phyloP scores from a whole-genome alignment of 768 basidiomycete genomes.

The Termitomyces sp. region DNA sequence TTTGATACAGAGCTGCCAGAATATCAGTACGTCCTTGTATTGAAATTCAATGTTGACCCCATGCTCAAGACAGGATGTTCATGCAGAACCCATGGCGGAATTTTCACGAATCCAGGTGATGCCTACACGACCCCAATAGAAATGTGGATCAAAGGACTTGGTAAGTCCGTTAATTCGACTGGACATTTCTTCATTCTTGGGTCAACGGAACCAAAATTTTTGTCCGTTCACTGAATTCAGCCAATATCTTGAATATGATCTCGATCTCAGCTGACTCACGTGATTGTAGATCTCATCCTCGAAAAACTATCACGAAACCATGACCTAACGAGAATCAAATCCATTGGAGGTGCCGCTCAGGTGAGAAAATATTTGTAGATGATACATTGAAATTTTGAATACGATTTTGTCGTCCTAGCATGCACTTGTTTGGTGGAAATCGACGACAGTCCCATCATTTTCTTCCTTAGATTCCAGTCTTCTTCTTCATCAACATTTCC shows the following conservation, averaged over 20 bases:
- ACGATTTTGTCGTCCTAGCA: constrained; percentile 31
- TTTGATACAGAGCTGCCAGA: constrained; percentile 77
- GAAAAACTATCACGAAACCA: constrained; percentile 68
- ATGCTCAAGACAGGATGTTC: constrained; percentile 8
- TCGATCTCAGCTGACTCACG: constrained; percentile 27
- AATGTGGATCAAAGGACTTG: constrained; percentile 86
- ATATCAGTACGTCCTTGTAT: constrained; percentile 64
- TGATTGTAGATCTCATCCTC: constrained; percentile 60
- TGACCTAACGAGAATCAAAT: constrained; percentile 66
- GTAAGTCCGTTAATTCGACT: constrained; percentile 36
- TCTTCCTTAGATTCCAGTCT: constrained; percentile 67
- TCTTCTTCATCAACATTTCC: constrained; percentile 66
- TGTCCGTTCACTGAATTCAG: constrained; percentile 22
- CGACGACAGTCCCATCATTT: constrained; percentile 65
- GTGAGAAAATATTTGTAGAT: constrained; percentile 22
- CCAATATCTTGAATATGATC: constrained; percentile 20
- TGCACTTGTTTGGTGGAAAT: constrained; percentile 86
- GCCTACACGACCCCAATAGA: constrained; percentile 85
- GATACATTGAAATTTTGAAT: neutral
- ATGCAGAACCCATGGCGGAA: constrained; percentile 74
- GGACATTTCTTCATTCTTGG: constrained; percentile 15
- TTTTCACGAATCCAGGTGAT: constrained; percentile 82
- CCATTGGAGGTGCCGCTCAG: constrained; percentile 77
- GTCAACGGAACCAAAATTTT: constrained; percentile 60
- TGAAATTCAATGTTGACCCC: constrained; percentile 1